Evolutionary conservation across 352 stramenopile species (phyloP), one percentile per base, ranked within the genome.

Genomic region (Phytophthora niederhauseri): DNA sequence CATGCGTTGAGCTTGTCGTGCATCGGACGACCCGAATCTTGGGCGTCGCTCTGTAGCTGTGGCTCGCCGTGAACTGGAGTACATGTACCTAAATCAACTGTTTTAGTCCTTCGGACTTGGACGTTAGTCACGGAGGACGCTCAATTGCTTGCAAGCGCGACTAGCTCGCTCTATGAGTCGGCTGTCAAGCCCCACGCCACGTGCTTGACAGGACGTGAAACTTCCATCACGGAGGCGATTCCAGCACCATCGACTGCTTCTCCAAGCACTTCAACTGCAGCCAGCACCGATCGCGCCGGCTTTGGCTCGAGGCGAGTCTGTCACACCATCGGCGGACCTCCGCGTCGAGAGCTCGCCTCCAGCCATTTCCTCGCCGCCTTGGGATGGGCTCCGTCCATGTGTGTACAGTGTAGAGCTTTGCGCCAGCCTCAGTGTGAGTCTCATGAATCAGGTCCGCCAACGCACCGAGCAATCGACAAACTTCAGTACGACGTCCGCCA

Each of bases 311-410:
- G 28, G 28, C 28, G 28, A 34, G 34, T 54, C 50, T 22, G 52
- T 67, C 58, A 72, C 64, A 58, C 24, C 65, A 68, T 72, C 57
- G 64, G 36, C 17, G 22, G 53, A 66, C 58, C 58, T 57, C 61
- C 61, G 38, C 17, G 15, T 15, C 22, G 36, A 64, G 65, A 58
- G 43, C 45, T 64, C 58, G 43, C 65, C 53, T 72, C 65, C 58
- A 68, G 58, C 49, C 65, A 62, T 63, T 53, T 61, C 50, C 43
- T 68, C 50, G 50, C 11, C 14, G 36, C 20, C 24, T 59, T 36
- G 24, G 26, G 17, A 43, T 52, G 45, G 45, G 45, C 45, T 52
- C n/a, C 45, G 45, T 52, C 45, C 45, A 52, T 52, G 41, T 20
- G 15, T 45, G 12, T 17, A 26, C 22, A 3, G 1, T 26, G 22